Percentiles rank a stretch among this genome's conserved stretches.
Conservation (phyloP, 495 filamentous ascomycete genomes). For the Aspergillus leporis region DNA sequence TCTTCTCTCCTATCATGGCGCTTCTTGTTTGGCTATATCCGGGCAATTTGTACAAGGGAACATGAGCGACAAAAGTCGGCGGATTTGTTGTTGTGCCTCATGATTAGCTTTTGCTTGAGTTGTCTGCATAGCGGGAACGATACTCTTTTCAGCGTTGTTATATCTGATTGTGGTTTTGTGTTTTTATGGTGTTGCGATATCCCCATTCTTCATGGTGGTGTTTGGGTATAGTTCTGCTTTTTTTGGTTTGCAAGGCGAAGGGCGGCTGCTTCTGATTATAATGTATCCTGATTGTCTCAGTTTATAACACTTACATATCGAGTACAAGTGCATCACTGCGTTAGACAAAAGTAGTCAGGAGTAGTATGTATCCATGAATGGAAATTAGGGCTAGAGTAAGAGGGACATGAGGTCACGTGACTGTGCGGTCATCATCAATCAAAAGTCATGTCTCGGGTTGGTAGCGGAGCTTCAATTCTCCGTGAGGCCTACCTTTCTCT, state of each 20-base stretch:
- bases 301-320: not conserved
- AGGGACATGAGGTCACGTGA: not conserved
- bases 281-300: not conserved
- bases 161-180: conserved; percentile 15
- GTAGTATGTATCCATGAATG: not conserved
- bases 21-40: conserved; percentile 11
- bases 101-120: conserved; percentile 14
- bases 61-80: conserved; percentile 10
- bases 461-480: conserved; percentile 8
- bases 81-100: conserved; percentile 10
- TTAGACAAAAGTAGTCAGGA: not conserved
- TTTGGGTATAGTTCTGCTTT: conserved; percentile 2
- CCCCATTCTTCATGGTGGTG: conserved; percentile 12
- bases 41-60: conserved; percentile 8
- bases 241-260: not conserved
- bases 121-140: conserved; percentile 32
- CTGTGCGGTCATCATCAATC: not conserved
- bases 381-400: not conserved
- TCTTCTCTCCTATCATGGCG: conserved; percentile 5
- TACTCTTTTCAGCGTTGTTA: conserved; percentile 23
- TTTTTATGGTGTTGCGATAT: conserved; percentile 18
- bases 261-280: not conserved
- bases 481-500: conserved; percentile 12
- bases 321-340: too few species aligned
- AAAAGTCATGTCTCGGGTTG: not conserved